Evolutionary conservation across 1,284 basidiomycete species (phyloP).

Genomic region (Ceratobasidium sp.): DNA sequence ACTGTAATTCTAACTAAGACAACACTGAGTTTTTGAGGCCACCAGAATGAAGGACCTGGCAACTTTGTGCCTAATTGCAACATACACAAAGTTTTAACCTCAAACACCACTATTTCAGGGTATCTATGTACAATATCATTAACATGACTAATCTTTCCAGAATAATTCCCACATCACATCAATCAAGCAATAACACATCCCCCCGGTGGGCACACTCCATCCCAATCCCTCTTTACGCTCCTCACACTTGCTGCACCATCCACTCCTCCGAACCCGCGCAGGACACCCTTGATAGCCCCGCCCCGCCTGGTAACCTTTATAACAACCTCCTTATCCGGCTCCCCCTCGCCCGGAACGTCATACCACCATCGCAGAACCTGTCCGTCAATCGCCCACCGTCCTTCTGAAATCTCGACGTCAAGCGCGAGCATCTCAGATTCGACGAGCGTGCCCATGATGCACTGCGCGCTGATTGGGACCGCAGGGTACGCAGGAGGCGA

Average conservation of each 20-base stretch:
- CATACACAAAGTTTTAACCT: no score
- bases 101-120: no score
- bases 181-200: slow-evolving; percentile 34
- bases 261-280: slow-evolving; percentile 35
- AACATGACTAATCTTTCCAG: no score
- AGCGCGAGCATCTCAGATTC: slow-evolving; percentile 54
- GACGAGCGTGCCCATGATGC: slow-evolving; percentile 23
- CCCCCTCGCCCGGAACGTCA: slow-evolving; percentile 63
- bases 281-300: slow-evolving; percentile 64
- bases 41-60: no score
- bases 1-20: no score
- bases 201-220: slow-evolving; percentile 28
- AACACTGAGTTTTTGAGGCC: no score
- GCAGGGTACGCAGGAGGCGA: background rate
- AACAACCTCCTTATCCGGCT: slow-evolving; percentile 62
- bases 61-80: no score
- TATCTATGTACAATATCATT: no score
- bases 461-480: slow-evolving; percentile 12
- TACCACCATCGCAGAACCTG: slow-evolving; percentile 88
- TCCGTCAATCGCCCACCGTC: slow-evolving; percentile 71
- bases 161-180: background rate
- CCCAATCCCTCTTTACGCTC: slow-evolving; percentile 17
- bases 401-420: slow-evolving; percentile 62
- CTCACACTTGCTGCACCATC: slow-evolving; percentile 4
- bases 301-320: slow-evolving; percentile 72